A percentile compares a stretch with the other conserved stretches of the same genome.
Conservation (phyloP, 352 stramenopile genomes). For the Pythium monospermum region DNA sequence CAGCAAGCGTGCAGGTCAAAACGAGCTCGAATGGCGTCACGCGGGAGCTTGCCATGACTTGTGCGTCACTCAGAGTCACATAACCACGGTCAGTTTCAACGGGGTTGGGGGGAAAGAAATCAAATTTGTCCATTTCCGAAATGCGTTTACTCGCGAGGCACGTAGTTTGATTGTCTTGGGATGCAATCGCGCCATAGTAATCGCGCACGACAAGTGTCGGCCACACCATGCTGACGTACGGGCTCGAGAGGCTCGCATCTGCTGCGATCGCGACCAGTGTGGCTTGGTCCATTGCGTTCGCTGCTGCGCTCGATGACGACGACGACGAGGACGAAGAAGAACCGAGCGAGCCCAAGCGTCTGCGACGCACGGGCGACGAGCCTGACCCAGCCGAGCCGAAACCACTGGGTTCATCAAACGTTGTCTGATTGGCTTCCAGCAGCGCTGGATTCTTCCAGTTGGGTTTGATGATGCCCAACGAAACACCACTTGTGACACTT, state of each 20-base stretch:
- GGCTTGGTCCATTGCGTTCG: background rate
- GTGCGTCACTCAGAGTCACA: constrained; percentile 39
- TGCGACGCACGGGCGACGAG: background rate
- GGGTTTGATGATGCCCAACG: constrained; percentile 24
- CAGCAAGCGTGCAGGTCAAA: constrained; percentile 40
- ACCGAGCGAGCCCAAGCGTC: background rate
- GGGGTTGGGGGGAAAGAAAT: constrained; percentile 32
- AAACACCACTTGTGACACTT: constrained; percentile 58
- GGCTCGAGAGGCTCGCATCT: constrained; percentile 12
- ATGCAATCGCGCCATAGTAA: constrained; percentile 50
- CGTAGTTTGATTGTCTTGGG: constrained; percentile 36
- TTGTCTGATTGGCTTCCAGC: too few relatives aligned
- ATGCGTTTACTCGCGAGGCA: constrained; percentile 22
- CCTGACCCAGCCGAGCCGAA: too few relatives aligned
- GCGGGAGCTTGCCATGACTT: constrained; percentile 31
- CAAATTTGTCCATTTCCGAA: constrained; percentile 31
- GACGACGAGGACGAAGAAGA: constrained; percentile 5
- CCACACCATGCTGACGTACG: constrained; percentile 28
- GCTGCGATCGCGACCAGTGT: background rate
- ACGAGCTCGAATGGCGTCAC: constrained; percentile 31
- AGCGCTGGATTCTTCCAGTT: constrained; percentile 11
- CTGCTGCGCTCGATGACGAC: background rate
- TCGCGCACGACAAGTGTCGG: constrained; percentile 57
- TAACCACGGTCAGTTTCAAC: constrained; percentile 34
- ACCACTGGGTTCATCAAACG: too few relatives aligned